These are phyloP conservation scores for Candida tallmaniae DNA, from an alignment of 805 yeast genomes.

Conservation along the genomic window DNA sequence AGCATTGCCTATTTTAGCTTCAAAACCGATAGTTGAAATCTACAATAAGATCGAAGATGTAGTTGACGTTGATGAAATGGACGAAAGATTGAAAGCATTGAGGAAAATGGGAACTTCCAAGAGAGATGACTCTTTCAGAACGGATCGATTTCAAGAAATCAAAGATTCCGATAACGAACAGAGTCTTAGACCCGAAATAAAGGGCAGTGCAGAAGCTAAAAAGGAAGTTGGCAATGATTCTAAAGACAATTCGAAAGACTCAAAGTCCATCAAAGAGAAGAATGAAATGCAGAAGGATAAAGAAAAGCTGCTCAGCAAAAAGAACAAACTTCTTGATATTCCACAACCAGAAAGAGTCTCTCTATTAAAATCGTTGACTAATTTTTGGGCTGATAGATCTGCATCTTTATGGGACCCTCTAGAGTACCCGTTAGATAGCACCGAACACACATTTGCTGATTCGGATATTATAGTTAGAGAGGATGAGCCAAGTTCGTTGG, in stretches of 20 bases:
- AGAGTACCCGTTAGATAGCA: constrained; percentile 70
- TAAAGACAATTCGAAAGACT: constrained; percentile 1
- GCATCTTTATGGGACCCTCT: constrained; percentile 94
- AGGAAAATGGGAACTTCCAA: constrained; percentile 5
- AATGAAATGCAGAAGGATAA: constrained; percentile 5
- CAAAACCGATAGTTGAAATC: constrained; percentile 87
- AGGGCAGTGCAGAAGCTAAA: constrained; percentile 1
- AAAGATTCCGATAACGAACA: background rate
- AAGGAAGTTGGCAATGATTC: no score
- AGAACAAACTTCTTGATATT: constrained; percentile 11
- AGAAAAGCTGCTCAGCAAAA: constrained; percentile 2
- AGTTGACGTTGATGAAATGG: constrained; percentile 43
- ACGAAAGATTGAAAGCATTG: constrained; percentile 9
- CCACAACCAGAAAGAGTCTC: constrained; percentile 65
- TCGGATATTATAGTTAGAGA: constrained; percentile 91
- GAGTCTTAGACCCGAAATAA: background rate
- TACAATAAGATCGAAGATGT: constrained; percentile 87
- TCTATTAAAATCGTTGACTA: constrained; percentile 74
- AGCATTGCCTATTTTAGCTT: constrained; percentile 65
- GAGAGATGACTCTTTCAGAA: constrained; percentile 1
- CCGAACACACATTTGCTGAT: constrained; percentile 91
- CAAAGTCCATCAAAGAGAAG: background rate
- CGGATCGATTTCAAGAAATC: constrained; percentile 1
- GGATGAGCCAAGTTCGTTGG: constrained; percentile 92
- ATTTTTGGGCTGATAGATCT: constrained; percentile 97